Base-by-base conservation (phyloP, 106 monocot species). In the Cymbidium sinense region DNA sequence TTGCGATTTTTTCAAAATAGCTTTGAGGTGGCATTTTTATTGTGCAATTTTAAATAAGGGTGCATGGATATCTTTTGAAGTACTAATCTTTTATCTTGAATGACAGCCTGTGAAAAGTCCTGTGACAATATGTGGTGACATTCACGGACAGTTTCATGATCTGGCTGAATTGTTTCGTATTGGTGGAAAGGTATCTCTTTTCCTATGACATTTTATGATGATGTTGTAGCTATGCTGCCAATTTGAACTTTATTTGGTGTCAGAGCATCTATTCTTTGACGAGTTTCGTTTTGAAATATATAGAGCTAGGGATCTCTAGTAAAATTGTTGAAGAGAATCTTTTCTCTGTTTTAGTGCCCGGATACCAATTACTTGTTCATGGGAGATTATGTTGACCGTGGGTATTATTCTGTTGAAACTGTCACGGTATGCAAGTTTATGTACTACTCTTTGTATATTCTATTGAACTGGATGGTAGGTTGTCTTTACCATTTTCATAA, bases 351-450 rank as follows among this genome's bases (percentile, higher is more conserved):
- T 25, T 81, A 99, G 99, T 99, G 99, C 81, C 99, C 99, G 81
- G 99, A 99, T 78, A 99, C 99, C 34, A 99, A 99, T 89, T 99
- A 99, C 78, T 77, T 99, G 74, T 99, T 99, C 74, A 99, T 99
- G 98, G 98, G 98, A 4, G 98, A 99, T 81, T 99, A 99, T 82
- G 98, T 99, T 43, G 98, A 99, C 76, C 98, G 98, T 81, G 98
- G 98, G 10, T 95, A 95, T 67, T 95, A 99, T 83, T 99, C 98
- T n/a, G 98, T 99, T 70, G 98, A 99, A 89, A 99, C 98, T 78
- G 98, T 99, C 31, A 95, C 94, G 77, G 98, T 99, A 90, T 88
- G 80, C 4, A 9, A 39, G 36, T 23, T 41, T 5, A 20, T 41
- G 44, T 30, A 39, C 72, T 82, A 20, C 13, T 75, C 12, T 35